phyloP scores from a whole-genome alignment of 768 basidiomycete genomes.

The Scleroderma citrinum region DNA sequence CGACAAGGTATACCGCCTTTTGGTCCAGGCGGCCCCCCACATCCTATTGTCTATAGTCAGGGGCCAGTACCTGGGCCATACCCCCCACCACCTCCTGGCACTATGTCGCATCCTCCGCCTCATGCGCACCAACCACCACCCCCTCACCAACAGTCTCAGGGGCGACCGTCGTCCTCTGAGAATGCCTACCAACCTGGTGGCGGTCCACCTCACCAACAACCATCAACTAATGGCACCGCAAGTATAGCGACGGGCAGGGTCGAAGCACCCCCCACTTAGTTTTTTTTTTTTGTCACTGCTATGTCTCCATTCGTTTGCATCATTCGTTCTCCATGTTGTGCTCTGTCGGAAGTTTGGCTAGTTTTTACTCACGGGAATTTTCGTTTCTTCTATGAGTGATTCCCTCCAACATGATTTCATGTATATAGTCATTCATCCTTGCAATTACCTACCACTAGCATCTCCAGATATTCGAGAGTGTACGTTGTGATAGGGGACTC shows the following conservation, averaged over 20 bases:
- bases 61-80: constrained; percentile 40
- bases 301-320: background rate
- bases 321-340: constrained; percentile 4
- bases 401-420: constrained; percentile 15
- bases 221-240: constrained; percentile 34
- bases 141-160: constrained; percentile 34
- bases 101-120: constrained; percentile 38
- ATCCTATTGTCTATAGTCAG: constrained; percentile 48
- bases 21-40: constrained; percentile 41
- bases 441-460: constrained; percentile 5
- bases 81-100: constrained; percentile 39
- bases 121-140: constrained; percentile 23
- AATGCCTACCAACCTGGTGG: constrained; percentile 44
- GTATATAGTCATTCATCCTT: constrained; percentile 24
- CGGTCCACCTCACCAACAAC: constrained; percentile 25
- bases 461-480: background rate
- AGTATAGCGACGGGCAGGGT: constrained; percentile 35
- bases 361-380: constrained; percentile 17
- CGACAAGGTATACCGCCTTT: constrained; percentile 57
- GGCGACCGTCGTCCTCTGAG: constrained; percentile 60
- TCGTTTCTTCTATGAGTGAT: constrained; percentile 22
- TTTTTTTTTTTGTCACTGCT: background rate
- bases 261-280: constrained; percentile 37
- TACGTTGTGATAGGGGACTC: background rate
- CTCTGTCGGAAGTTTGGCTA: constrained; percentile 13